Base-by-base conservation (phyloP, 257 asterid genomes). In the Galeopsis tetrahit region DNA sequence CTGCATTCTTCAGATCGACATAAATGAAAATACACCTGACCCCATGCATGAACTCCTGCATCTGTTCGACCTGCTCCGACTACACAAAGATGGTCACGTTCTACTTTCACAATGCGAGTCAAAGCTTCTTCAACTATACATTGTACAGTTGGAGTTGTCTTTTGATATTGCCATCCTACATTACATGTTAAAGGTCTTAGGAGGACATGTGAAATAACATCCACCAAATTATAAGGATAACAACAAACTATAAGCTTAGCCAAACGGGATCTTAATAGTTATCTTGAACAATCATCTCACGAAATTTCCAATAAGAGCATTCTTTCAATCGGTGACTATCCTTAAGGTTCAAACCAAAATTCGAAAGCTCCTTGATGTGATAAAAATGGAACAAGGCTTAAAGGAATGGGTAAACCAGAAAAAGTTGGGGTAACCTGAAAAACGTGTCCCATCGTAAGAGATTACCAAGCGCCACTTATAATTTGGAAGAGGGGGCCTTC, bases 41-140 rank as follows among this genome's bases (percentile, higher is more conserved):
- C 94, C 89, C 84, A 85, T 66, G 97, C 97, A 83, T 91, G 98
- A 56, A 91, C 98, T 72, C 98, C 98, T 13, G 96, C 93, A 86
- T 93, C 97, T 10, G 98, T 93, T 83, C 97, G 85, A 39, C 97
- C 82, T 15, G 97, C 94, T 63, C 96, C 97, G 68, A 88, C 96
- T 62, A 89, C 75, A 38, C 75, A 69, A 40, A 93, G 94, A 57
- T 86, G 90, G 49, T 81, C 72, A n/a, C 96, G 90, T 10, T 84
- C 85, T 76, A 89, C 73, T 83, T 89, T 89, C 6, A 93, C 86
- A 58, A 72, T 75, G 39, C 61, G 76, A 56, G 87, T 79, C 76
- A 91, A 82, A 55, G 97, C 96, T 70, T 86, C 83, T 89, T 87
- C 97, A 46, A 91, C 67, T 21, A 79, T 52, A 66, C 95, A 83